Conservation (phyloP, 73 alveolate genomes). For the Stentor coeruleus region DNA sequence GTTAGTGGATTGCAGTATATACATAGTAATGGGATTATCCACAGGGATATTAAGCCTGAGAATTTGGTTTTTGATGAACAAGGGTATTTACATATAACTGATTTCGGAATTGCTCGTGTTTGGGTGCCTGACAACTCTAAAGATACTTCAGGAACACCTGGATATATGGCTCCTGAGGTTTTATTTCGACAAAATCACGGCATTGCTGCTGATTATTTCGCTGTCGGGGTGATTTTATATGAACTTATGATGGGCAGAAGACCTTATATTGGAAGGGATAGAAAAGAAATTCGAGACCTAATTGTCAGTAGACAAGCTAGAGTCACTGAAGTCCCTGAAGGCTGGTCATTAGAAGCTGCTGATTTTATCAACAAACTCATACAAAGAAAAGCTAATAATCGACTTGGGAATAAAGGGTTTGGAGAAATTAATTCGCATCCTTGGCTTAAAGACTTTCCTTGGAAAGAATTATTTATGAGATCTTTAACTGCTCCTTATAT, state of each 20-base stretch:
- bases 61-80: constrained; percentile 78
- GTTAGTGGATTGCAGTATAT: constrained; percentile 71
- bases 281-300: constrained; percentile 70
- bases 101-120: constrained; percentile 83
- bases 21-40: constrained; percentile 79
- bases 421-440: constrained; percentile 69
- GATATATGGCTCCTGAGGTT: constrained; percentile 89
- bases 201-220: constrained; percentile 79
- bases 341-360: constrained; percentile 94
- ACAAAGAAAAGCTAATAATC: constrained; percentile 52
- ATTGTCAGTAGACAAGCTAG: constrained; percentile 57
- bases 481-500: constrained; percentile 51
- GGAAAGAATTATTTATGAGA: constrained; percentile 45
- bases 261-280: constrained; percentile 82
- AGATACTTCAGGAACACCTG: constrained; percentile 88
- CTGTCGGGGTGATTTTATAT: constrained; percentile 85
- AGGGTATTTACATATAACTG: constrained; percentile 79
- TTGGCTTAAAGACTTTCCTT: constrained; percentile 63
- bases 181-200: constrained; percentile 70
- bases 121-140: constrained; percentile 76
- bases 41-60: constrained; percentile 94
- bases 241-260: constrained; percentile 78
- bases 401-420: constrained; percentile 89
- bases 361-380: constrained; percentile 82
- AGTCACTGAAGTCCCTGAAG: constrained; percentile 79